Base-by-base conservation (phyloP, 2,329 filamentous ascomycete genomes). In the Fusarium sp. region DNA sequence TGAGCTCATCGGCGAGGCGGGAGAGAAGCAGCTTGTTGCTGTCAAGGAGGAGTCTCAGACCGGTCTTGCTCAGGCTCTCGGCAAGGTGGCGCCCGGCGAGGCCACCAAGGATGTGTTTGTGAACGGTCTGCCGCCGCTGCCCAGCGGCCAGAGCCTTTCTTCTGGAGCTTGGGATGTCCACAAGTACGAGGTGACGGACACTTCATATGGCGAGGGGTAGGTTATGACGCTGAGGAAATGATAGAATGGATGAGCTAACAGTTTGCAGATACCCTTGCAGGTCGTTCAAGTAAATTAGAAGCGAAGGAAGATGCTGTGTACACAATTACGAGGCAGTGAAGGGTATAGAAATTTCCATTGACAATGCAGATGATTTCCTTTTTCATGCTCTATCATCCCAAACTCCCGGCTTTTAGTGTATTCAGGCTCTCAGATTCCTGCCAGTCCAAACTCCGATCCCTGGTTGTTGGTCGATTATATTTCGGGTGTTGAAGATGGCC, bases 81-180 rank as follows among this genome's bases (percentile, higher is more conserved):
- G 93, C 85, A 85, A 84, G 64, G 29, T 49, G n/a, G 80, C 78
- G 3, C 82, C 81, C 36, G 81, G 84, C 75, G 89, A 94, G 61
- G 83, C 97, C 27, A 80, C 79, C 57, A 81, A 83, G 74, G 90
- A 95, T 65, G 82, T 98, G 72, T 91, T 93, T 60, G 88, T 92
- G 51, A 87, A 92, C 78, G 95, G 96, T 2, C 83, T 99, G 83
- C 96, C 96, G 66, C 96, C 96, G n/a, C 84, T 93, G 79, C 96
- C 96, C 17, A 91, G 91, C 78, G 92, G 93, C n/a, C 84, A 91
- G 82, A 90, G 86, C 75, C 77, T 87, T 67, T 82, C 83, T 55
- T 84, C 82, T 53, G 87, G 87, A 49, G 81, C 86, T 70, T 90
- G 90, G 85, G 87, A 91, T 79, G 90, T 92, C 80, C 91, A 95